phyloP scores from a whole-genome alignment of 352 stramenopile species.

The Thraustotheca clavata region DNA sequence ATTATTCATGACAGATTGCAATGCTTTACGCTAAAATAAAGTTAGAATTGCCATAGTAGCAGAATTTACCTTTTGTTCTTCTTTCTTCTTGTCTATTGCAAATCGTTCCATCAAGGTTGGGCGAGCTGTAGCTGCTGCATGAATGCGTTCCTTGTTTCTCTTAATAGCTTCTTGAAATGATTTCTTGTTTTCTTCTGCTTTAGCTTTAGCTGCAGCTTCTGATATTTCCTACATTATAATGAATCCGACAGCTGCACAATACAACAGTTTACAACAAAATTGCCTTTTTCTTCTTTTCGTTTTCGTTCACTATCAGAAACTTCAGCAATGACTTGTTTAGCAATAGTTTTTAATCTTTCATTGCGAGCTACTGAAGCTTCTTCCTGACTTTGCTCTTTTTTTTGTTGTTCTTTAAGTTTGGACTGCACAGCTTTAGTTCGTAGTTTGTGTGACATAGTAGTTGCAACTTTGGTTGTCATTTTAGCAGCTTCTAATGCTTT shows the following conservation, averaged over 20 bases:
- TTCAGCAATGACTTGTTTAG: conserved; percentile 42
- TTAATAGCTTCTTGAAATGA: conserved; percentile 52
- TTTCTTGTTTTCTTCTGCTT: conserved; percentile 44
- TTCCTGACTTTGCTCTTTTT: conserved; percentile 30
- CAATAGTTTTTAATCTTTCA: conserved; percentile 36
- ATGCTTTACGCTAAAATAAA: conserved; percentile 30
- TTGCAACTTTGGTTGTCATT: not conserved
- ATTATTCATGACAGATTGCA: conserved; percentile 61
- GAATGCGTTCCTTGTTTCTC: conserved; percentile 54
- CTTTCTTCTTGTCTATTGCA: conserved; percentile 52
- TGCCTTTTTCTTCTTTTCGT: conserved; percentile 32
- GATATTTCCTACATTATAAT: conserved; percentile 27
- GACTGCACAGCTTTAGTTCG: conserved; percentile 50
- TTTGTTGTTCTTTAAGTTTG: conserved; percentile 38
- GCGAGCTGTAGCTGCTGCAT: conserved; percentile 34
- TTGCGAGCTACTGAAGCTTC: conserved; percentile 27
- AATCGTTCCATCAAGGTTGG: conserved; percentile 73
- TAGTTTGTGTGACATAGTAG: conserved; percentile 19
- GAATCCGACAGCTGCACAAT: conserved; percentile 36
- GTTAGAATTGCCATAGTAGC: not conserved
- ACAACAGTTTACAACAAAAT: conserved; percentile 11
- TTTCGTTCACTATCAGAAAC: conserved; percentile 42
- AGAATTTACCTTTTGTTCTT: conserved; percentile 40
- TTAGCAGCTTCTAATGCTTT: conserved; percentile 15
- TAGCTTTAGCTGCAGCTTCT: conserved; percentile 49